Percentiles rank a stretch among this genome's conserved stretches.
Conservation (phyloP, 345 rosid species). For the Murraya paniculata region DNA sequence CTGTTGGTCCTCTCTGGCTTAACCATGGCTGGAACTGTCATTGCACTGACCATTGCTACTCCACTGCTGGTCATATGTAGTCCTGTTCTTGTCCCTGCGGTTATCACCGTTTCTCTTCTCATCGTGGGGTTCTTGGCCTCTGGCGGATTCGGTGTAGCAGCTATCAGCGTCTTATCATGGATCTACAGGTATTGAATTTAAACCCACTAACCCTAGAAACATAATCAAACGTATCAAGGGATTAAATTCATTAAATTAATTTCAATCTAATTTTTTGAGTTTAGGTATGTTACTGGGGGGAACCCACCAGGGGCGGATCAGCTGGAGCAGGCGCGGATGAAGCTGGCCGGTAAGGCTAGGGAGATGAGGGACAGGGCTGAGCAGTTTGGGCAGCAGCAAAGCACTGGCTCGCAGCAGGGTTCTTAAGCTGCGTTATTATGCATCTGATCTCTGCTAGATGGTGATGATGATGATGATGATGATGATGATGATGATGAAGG, state of each 20-base stretch:
- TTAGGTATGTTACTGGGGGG: constrained; percentile 75
- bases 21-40: constrained; percentile 68
- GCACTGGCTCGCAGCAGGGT: constrained; percentile 4
- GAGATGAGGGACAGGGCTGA: constrained; percentile 77
- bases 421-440: neutral
- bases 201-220: neutral
- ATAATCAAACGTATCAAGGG: neutral
- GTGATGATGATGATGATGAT: too few species aligned
- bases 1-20: constrained; percentile 72
- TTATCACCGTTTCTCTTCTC: constrained; percentile 45
- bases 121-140: constrained; percentile 69
- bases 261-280: neutral
- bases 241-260: neutral
- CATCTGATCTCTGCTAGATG: neutral
- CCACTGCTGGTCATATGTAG: constrained; percentile 85
- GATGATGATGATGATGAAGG: neutral
- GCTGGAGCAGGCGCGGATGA: constrained; percentile 66
- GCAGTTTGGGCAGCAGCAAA: constrained; percentile 52
- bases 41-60: constrained; percentile 69
- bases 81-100: constrained; percentile 82
- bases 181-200: constrained; percentile 47
- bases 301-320: constrained; percentile 63
- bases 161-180: constrained; percentile 76
- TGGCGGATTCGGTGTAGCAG: constrained; percentile 80
- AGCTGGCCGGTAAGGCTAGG: constrained; percentile 60